Evolutionary conservation across 208 protist species (phyloP).

Genomic region (Histomonas meleagridis): DNA sequence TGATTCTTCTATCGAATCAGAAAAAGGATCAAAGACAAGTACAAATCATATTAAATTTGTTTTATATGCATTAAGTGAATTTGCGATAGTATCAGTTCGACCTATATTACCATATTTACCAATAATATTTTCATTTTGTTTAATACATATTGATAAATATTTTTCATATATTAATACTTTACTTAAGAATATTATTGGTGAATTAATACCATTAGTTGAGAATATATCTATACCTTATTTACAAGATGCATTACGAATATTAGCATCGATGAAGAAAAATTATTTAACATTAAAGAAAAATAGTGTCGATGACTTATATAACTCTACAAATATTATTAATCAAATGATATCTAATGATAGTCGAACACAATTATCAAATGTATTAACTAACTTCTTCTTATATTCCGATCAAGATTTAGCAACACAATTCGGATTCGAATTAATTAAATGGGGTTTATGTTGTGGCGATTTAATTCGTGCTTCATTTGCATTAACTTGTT

Average conservation of each 20-base stretch:
- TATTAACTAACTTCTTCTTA: not conserved
- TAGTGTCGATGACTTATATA: not conserved
- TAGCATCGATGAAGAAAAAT: not conserved
- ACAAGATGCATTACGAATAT: not conserved
- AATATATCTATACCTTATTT: not conserved
- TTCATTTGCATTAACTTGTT: not conserved
- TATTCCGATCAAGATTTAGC: not conserved
- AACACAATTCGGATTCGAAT: not conserved
- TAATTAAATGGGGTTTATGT: not conserved
- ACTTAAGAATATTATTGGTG: not conserved
- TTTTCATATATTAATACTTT: not conserved
- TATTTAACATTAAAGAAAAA: not conserved
- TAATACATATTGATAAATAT: not conserved
- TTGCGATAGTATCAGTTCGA: not conserved
- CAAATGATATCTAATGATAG: not conserved
- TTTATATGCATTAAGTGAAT: not conserved
- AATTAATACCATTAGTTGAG: not conserved
- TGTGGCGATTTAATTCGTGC: not conserved
- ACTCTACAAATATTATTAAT: not conserved
- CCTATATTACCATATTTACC: not conserved
- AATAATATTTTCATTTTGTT: not conserved
- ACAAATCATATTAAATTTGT: too few species aligned
- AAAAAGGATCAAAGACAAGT: not conserved
- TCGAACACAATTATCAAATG: not conserved
- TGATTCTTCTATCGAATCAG: not conserved